Conservation (phyloP, 176 grass and related monocot genomes). For the Miscanthus lutarioriparius region DNA sequence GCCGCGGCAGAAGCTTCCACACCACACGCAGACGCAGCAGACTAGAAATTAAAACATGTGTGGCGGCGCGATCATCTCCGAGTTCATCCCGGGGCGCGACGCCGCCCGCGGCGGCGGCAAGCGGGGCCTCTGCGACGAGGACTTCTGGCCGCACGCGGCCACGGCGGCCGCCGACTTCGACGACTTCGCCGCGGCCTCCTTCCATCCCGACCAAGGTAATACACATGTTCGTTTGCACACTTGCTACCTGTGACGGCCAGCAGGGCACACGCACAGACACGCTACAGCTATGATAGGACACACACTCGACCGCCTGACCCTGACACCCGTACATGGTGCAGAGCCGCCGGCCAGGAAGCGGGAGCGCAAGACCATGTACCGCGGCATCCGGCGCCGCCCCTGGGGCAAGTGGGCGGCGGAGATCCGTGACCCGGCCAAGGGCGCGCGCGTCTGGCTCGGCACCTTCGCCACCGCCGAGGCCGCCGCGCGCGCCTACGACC, state of each 20-base stretch:
- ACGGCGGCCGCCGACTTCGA: neutral
- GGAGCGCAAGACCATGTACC: constrained; percentile 60
- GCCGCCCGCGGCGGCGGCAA: neutral
- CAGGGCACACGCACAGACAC: too few species aligned
- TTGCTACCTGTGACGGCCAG: too few species aligned
- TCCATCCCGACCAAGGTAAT: neutral
- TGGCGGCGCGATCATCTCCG: constrained; percentile 52
- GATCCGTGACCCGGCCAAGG: constrained; percentile 84
- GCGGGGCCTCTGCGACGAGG: constrained; percentile 34
- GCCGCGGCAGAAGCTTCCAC: too few species aligned
- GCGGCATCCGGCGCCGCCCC: constrained; percentile 81
- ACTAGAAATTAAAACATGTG: constrained; percentile 30
- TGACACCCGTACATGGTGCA: neutral
- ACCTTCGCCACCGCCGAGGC: constrained; percentile 83
- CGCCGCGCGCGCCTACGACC: constrained; percentile 76
- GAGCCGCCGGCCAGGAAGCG: constrained; percentile 48
- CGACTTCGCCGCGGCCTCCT: neutral
- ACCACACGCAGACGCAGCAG: neutral
- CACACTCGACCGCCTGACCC: too few species aligned
- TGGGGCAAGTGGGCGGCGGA: constrained; percentile 98
- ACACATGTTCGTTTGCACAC: neutral
- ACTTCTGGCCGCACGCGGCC: constrained; percentile 29
- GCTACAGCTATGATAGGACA: too few species aligned
- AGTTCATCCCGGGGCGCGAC: constrained; percentile 36
- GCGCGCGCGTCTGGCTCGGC: constrained; percentile 84